Conservation (phyloP, 2,329 filamentous ascomycete genomes). For the Domatiomyces globalis region DNA sequence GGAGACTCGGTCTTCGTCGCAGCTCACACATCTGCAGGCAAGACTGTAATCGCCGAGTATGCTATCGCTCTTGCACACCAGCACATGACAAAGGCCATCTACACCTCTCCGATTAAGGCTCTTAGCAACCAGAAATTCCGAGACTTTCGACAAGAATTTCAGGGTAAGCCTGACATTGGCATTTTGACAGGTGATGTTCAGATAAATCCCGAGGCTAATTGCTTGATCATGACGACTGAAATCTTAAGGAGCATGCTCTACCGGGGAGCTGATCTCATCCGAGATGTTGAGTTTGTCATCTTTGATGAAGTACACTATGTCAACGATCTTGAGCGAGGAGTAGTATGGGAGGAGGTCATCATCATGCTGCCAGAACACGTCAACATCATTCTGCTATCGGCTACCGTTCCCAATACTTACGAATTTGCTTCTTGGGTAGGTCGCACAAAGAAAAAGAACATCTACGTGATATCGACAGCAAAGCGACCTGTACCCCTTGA, state of each 20-base stretch:
- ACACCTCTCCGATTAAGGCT: constrained; percentile 96
- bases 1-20: constrained; percentile 97
- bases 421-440: constrained; percentile 99
- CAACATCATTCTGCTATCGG: constrained; percentile 84
- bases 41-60: constrained; percentile 96
- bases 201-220: constrained; percentile 93
- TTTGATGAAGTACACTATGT: constrained; percentile 99
- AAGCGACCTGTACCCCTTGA: constrained; percentile 91
- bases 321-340: constrained; percentile 86
- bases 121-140: constrained; percentile 97
- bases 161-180: constrained; percentile 57
- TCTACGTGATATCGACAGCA: constrained; percentile 94
- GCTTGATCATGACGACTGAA: constrained; percentile 98
- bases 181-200: constrained; percentile 96
- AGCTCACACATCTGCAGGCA: constrained; percentile 92
- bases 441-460: constrained; percentile 94
- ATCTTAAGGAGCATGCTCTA: constrained; percentile 98
- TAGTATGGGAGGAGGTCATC: constrained; percentile 99
- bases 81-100: constrained; percentile 99
- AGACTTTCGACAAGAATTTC: constrained; percentile 79
- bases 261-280: constrained; percentile 82
- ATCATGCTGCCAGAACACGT: constrained; percentile 98
- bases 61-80: constrained; percentile 92
- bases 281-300: constrained; percentile 96
- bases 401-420: constrained; percentile 91